Conservation (phyloP, 78 protist species). For the Dictyostelium discoideum region DNA sequence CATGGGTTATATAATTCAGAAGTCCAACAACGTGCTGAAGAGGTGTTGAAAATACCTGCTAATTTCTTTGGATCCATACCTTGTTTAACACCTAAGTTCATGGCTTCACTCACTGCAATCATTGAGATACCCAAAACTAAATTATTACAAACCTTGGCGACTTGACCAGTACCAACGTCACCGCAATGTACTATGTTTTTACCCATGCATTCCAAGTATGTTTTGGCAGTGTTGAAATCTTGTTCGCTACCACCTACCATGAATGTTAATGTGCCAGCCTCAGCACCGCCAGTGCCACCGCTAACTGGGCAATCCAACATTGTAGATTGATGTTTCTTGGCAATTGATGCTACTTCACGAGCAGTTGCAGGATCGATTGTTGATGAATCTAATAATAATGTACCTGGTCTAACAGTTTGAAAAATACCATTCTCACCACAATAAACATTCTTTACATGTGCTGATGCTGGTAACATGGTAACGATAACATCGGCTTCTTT, state of each 20-base stretch:
- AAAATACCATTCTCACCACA: conserved; percentile 70
- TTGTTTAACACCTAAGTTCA: conserved; percentile 90
- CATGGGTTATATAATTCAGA: conserved; percentile 96
- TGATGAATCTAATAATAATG: conserved; percentile 86
- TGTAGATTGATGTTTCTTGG: conserved; percentile 23
- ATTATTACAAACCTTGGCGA: conserved; percentile 95
- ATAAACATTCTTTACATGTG: conserved; percentile 89
- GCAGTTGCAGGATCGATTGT: conserved; percentile 92
- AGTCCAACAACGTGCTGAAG: conserved; percentile 96
- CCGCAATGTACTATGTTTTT: conserved; percentile 94
- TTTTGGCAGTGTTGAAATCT: conserved; percentile 81
- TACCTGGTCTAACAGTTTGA: conserved; percentile 5
- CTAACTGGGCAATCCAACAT: conserved; percentile 94
- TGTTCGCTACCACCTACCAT: conserved; percentile 93
- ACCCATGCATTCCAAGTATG: conserved; percentile 89
- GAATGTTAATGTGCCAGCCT: conserved; percentile 94
- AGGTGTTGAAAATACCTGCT: conserved; percentile 94
- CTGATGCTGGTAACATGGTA: conserved; percentile 93
- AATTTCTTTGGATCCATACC: conserved; percentile 95
- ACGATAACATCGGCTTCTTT: conserved; percentile 78
- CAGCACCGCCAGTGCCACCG: conserved; percentile 94
- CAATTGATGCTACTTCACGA: conserved; percentile 64
- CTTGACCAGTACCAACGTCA: conserved; percentile 87
- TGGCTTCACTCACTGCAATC: conserved; percentile 94
- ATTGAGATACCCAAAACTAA: conserved; percentile 91